Evolutionary conservation across 495 filamentous ascomycete genomes (phyloP), one percentile per base, ranked within the genome.

Genomic region (Chaetomium cochliodes): DNA sequence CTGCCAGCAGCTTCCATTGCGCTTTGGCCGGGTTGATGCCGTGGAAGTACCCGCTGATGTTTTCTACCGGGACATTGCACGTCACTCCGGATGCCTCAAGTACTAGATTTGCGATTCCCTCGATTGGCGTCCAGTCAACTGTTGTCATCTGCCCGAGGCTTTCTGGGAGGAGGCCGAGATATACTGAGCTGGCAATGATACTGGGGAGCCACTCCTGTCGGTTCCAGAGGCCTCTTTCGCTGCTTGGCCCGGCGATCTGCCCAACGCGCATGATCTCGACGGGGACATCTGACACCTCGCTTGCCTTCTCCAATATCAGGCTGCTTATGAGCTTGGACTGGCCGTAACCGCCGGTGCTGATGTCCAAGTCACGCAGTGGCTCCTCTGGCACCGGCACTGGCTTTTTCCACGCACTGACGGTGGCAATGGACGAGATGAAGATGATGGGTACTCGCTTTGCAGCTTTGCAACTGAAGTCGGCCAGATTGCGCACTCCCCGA

Each of bases 81-180:
- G 70, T 67, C 33, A 79, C 65, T 12, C 75, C 75, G 2, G 72
- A 71, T 18, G 77, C 72, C 15, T 80, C 74, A 16, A 78, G 70
- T 7, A 79, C 68, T 8, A 79, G 63, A 9, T 76, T 70, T 0
- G 78, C 75, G 57, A 83, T 74, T 5, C 79, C 69, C 15, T 80
- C 79, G n/a, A 78, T 72, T 0, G 85, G 83, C 5, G 84, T 76
- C 85, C 86, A 88, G 66, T 87, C 82, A 5, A 87, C 67, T 0
- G 64, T 68, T 7, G 75, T 73, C 67, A 79, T 72, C 15, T 61
- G 23, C 0, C 79, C 81, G 0, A 85, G 69, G 0, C 73, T 70
- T 12, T 67, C 57, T 0, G 81, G 82, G 1, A 85, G 64, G 2
- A 74, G 51, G 0, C 78, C 75, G 0, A 85, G 64, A 47, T 80